Evolutionary conservation across 1,139 yeast genomes (phyloP).

Genomic region (Lizanozyma gosingica): DNA sequence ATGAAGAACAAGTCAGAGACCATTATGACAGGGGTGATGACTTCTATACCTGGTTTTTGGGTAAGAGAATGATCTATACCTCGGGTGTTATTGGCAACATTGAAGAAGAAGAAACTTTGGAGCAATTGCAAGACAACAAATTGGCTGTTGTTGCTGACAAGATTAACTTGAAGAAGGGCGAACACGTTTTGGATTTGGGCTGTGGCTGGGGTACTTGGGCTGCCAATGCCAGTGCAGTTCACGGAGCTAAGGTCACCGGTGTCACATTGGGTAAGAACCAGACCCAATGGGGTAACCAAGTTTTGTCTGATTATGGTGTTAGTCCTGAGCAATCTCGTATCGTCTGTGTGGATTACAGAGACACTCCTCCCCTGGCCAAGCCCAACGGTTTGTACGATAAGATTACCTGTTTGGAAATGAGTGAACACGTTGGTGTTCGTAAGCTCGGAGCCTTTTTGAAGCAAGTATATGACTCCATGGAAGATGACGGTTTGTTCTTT

Average conservation of each 20-base stretch:
- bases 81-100: constrained; percentile 78
- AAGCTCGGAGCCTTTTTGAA: constrained; percentile 65
- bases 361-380: constrained; percentile 63
- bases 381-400: constrained; percentile 65
- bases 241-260: constrained; percentile 85
- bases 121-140: constrained; percentile 86
- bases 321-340: constrained; percentile 62
- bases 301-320: constrained; percentile 62
- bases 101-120: constrained; percentile 65
- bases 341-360: constrained; percentile 84
- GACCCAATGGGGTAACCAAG: constrained; percentile 80
- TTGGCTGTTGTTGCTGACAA: constrained; percentile 82
- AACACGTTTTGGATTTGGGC: constrained; percentile 72
- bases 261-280: constrained; percentile 85
- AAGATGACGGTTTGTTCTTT: constrained; percentile 83
- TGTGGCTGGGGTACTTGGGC: constrained; percentile 98
- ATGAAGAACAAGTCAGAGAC: constrained; percentile 93
- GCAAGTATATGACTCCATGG: constrained; percentile 80
- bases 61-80: constrained; percentile 92
- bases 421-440: constrained; percentile 93
- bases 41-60: constrained; percentile 88
- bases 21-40: constrained; percentile 97
- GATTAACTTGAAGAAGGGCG: constrained; percentile 66
- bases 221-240: constrained; percentile 71
- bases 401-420: constrained; percentile 90